Evolutionary conservation across 352 stramenopile species (phyloP), one percentile per base, ranked within the genome.

Genomic region (Phytophthora idaei): DNA sequence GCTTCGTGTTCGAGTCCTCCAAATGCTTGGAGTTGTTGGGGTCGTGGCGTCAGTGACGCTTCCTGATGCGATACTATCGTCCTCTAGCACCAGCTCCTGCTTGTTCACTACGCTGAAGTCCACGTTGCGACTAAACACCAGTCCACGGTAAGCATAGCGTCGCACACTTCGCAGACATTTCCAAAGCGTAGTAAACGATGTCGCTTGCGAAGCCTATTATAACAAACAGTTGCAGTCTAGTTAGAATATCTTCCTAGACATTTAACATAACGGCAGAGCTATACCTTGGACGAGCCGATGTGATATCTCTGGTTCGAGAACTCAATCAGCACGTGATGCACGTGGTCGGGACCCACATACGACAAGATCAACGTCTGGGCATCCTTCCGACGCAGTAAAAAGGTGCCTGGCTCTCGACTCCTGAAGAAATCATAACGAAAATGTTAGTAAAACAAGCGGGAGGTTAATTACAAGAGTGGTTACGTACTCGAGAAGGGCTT

Each of bases 301-400:
- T 93, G 83, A 56, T 94, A 95, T 55, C 70, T 75, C 36, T 87
- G 77, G 41, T 85, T 77, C 5, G 80, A 72, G 56, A 73, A 95
- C 61, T 93, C 87, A 29, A 95, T 87, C 1, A 95, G 74, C 31
- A 91, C 87, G 55, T 95, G 87, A 54, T 94, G 87, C n/a, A 91
- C 73, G 41, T 95, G 81, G 7, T 73, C 64, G 0, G 64, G 45
- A 1, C 86, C 84, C 8, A 90, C 58, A 37, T 95, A 95, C 46
- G 87, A 95, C n/a, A 95, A 68, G 45, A 95, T 78, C 25, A 95
- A 60, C 39, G 87, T 95, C 50, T 87, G 83, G 1, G 85, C 79
- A 61, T 95, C 85, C 48, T 95, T 95, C 21, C 87, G 82, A 10
- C 87, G 85, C 54, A 95, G 56, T 29, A 95, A 59, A 45, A 95